Base-by-base conservation (phyloP, 192 early-diverging fungal species). In the Pilaira anomala region DNA sequence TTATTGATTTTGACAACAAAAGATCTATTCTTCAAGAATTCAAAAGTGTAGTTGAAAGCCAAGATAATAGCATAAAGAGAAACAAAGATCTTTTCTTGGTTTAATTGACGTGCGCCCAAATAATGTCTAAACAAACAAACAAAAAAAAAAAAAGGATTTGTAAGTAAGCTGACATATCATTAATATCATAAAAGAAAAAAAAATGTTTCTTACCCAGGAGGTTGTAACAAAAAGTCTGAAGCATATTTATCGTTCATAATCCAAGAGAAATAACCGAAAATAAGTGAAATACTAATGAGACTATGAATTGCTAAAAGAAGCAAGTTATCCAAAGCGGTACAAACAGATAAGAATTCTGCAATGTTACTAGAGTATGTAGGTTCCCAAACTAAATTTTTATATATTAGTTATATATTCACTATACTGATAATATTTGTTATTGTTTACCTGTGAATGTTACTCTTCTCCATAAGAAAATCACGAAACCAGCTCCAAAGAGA, bases 81-180 rank as follows among this genome's bases (percentile, higher is more conserved):
- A 8, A 73, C 8, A 45, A 73, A 73, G 2, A 73, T 60, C 19
- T 25, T 46, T 12, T 73, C 65, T 18, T 63, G 61, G 30, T 73
- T 73, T 11, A 73, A 45, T 45, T 73, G 65, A 46, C 56, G 41
- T 53, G 60, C 71, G 13, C 61, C 68, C 22, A 41, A 39, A 36
- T 54, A 59, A 48, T 68, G 60, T 14, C 66, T 68, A 16, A 24
- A 42, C 3, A 24, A 21, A 25, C 7, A 14, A 25, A 6, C 7
- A 22, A 42, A 42, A 16, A 21, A 19, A 57, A 36, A 12, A 6
- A 24, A 22, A 5, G 3, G n/a, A n/a, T n/a, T n/a, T n/a, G n/a
- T n/a, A n/a, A n/a, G n/a, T n/a, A n/a, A n/a, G n/a, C n/a, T n/a
- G n/a, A n/a, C n/a, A n/a, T n/a, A n/a, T n/a, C n/a, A n/a, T n/a